Conservation (phyloP, 2,329 filamentous ascomycete species). For the Fusarium bulbicola region DNA sequence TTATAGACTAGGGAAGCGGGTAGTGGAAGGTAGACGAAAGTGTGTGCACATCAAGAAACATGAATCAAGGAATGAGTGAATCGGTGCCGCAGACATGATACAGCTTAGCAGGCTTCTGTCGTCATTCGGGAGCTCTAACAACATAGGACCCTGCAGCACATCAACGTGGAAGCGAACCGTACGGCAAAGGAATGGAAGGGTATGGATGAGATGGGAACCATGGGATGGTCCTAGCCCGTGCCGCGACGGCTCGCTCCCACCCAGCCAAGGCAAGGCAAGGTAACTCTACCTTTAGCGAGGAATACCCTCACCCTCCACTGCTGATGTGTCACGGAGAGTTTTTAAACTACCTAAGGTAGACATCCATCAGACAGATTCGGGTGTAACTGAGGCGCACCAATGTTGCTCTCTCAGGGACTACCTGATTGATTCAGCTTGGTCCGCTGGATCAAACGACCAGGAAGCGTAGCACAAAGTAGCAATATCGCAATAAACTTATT, state of each 20-base stretch:
- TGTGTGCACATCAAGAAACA: neutral
- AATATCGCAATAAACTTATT: constrained; percentile 10
- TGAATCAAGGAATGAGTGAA: constrained; percentile 4
- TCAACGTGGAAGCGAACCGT: constrained; percentile 28
- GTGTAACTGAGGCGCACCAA: neutral
- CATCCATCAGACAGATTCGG: neutral
- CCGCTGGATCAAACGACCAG: neutral
- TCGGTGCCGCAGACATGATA: constrained; percentile 9
- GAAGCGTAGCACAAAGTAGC: neutral
- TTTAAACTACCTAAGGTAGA: neutral
- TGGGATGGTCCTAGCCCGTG: constrained; percentile 26
- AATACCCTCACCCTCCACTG: constrained; percentile 3
- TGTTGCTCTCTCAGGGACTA: neutral
- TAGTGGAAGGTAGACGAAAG: neutral
- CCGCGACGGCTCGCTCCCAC: constrained; percentile 33
- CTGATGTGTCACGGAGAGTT: constrained; percentile 29
- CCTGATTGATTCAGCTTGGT: neutral
- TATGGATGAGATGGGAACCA: constrained; percentile 10
- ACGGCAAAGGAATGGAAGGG: constrained; percentile 5
- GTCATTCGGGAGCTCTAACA: constrained; percentile 7
- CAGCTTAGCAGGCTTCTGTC: neutral
- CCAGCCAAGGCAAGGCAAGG: constrained; percentile 5
- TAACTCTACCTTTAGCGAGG: constrained; percentile 7
- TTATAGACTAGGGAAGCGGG: neutral
- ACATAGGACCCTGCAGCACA: constrained; percentile 30